Evolutionary conservation across 2,329 filamentous ascomycete species (phyloP), one percentile per base, ranked within the genome.

Genomic region (Penicillium concentricum): DNA sequence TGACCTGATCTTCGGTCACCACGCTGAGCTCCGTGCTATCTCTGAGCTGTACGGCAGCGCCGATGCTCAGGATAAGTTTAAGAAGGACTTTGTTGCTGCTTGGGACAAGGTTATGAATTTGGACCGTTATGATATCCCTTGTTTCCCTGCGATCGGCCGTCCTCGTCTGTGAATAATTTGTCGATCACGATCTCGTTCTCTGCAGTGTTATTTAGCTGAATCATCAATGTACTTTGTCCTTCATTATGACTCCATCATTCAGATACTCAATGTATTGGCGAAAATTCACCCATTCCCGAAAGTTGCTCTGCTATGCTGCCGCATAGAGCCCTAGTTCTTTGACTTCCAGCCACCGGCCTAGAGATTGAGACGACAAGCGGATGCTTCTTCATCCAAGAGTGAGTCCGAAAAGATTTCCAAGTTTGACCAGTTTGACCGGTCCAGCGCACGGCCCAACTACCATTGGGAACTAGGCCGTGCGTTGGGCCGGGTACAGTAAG

Each of bases 101-200:
- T 91, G 88, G 88, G 78, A 79, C 66, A 91, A 91, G 85, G 84
- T 91, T 12, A 87, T 88, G 84, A 87, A 88, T 69, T 70, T 87
- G 54, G 88, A 91, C 71, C 82, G 88, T 13, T 91, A 85, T 67
- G 88, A 91, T 62, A 58, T 85, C n/a, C 52, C 52, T 4, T 62
- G 52, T 16, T 57, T 60, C 13, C 44, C 56, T 18, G 51, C 35
- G 45, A 58, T 58, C 44, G 58, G 62, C 24, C 58, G 60, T 54
- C 53, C 63, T 58, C 63, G 63, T 41, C 49, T 65, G 53, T 63
- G 52, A 65, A 59, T 43, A n/a, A 20, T 32, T 12, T 24, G 18
- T 32, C 5, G 4, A 46, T 30, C 26, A 41, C 10, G 2, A 41
- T 41, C n/a, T 28, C 5, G 38, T 43, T 4, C 26, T 47, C 7